Evolutionary conservation across 2,329 filamentous ascomycete species (phyloP).

Genomic region (Fusarium agapanthi): DNA sequence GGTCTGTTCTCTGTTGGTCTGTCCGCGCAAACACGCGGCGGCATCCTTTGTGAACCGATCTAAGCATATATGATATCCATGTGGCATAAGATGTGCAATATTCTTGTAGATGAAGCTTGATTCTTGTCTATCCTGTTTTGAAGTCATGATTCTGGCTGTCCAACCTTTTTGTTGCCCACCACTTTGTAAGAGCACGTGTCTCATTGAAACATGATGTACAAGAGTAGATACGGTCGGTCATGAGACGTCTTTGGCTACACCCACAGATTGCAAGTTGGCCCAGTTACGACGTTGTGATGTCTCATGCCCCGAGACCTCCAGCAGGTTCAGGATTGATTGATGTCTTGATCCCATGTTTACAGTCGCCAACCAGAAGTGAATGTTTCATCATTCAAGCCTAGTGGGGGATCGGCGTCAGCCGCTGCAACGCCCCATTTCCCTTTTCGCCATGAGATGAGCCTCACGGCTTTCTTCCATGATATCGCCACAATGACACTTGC

Average conservation of each 20-base stretch:
- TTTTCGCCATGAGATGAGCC: slow-evolving; percentile 17
- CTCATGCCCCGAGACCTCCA: slow-evolving; percentile 7
- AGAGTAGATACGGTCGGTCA: slow-evolving; percentile 24
- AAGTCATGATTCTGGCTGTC: background rate
- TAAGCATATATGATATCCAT: slow-evolving; percentile 6
- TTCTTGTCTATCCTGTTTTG: background rate
- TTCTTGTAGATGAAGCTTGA: background rate
- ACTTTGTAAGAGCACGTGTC: slow-evolving; percentile 32
- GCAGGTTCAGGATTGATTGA: slow-evolving; percentile 4
- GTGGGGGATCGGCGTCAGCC: slow-evolving; percentile 36
- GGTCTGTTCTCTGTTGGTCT: background rate
- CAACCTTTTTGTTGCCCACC: slow-evolving; percentile 13
- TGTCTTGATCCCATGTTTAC: slow-evolving; percentile 5
- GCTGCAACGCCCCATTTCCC: slow-evolving; percentile 16
- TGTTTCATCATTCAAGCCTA: background rate
- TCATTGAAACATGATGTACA: slow-evolving; percentile 10
- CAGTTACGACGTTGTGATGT: slow-evolving; percentile 21
- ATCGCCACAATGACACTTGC: slow-evolving; percentile 22
- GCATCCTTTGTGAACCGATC: slow-evolving; percentile 13
- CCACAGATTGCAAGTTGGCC: slow-evolving; percentile 22
- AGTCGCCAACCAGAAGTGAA: slow-evolving; percentile 6
- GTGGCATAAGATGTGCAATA: slow-evolving; percentile 13
- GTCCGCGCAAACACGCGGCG: background rate
- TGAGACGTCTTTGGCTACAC: slow-evolving; percentile 29
- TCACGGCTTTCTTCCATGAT: slow-evolving; percentile 35